These are phyloP conservation scores for Lophiotrema nucula DNA, from an alignment of 495 filamentous ascomycete genomes.

Conservation along the genomic window DNA sequence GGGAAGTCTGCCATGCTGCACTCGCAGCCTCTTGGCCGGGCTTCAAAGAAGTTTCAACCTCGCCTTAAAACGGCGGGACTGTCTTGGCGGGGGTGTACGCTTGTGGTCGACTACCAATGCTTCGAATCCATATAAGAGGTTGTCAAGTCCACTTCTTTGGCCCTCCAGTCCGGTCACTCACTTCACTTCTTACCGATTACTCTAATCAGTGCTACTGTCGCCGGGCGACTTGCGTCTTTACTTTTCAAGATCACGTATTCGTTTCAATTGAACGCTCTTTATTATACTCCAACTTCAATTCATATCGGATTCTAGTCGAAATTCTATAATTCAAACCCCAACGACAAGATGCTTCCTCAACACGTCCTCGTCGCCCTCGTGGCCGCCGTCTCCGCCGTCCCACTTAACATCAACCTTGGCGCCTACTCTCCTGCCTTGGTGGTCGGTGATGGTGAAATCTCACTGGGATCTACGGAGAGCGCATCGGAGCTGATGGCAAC, in stretches of 20 bases:
- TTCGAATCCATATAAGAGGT: conserved; percentile 17
- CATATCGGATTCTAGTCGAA: conserved; percentile 12
- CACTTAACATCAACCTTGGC: conserved; percentile 59
- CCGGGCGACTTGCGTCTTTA: conserved; percentile 25
- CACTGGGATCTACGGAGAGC: conserved; percentile 47
- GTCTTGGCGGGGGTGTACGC: conserved; percentile 24
- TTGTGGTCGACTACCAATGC: neutral
- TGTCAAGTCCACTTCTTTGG: conserved; percentile 6
- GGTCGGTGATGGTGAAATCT: conserved; percentile 59
- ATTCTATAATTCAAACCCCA: conserved; percentile 22
- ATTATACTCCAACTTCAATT: neutral
- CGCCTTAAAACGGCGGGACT: conserved; percentile 19
- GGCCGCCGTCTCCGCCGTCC: conserved; percentile 44
- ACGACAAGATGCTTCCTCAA: conserved; percentile 35
- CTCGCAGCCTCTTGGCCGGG: conserved; percentile 23
- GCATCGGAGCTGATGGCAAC: conserved; percentile 45
- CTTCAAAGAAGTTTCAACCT: conserved; percentile 36
- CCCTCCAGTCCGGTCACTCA: conserved; percentile 30
- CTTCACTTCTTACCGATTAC: conserved; percentile 20
- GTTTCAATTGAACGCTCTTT: conserved; percentile 4
- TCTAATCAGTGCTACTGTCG: conserved; percentile 26
- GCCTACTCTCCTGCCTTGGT: conserved; percentile 59
- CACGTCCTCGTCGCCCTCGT: conserved; percentile 28
- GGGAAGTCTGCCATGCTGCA: conserved; percentile 4
- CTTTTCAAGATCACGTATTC: conserved; percentile 24